Evolutionary conservation across 176 grass and related monocot genomes (phyloP).

Genomic region (Sorghum bicolor): DNA sequence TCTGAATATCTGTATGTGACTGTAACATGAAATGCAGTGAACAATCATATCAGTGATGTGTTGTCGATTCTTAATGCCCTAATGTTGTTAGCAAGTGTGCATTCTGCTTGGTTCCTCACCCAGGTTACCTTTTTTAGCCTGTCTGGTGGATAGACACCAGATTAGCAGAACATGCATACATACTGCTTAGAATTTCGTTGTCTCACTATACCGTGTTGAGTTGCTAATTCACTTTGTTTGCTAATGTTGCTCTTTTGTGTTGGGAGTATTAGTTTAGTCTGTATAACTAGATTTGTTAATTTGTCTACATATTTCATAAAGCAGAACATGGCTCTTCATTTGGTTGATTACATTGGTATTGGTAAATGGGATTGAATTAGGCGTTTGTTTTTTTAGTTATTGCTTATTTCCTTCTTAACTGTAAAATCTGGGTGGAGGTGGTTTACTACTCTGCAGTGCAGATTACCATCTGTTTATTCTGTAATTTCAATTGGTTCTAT

Average conservation of each 20-base stretch:
- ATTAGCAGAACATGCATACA: slow-evolving; percentile 9
- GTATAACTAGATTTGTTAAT: too few relatives aligned
- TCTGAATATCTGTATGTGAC: slow-evolving; percentile 14
- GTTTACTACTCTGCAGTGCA: too few relatives aligned
- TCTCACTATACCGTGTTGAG: neutral
- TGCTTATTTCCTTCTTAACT: neutral
- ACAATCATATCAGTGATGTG: slow-evolving; percentile 24
- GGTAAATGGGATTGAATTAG: neutral
- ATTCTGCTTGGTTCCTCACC: neutral
- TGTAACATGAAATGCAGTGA: slow-evolving; percentile 26
- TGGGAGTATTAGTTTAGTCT: neutral
- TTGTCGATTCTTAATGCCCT: slow-evolving; percentile 17
- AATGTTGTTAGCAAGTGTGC: neutral
- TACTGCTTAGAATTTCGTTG: slow-evolving; percentile 6
- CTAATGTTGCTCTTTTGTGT: slow-evolving; percentile 23
- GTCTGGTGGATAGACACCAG: neutral
- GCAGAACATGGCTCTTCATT: slow-evolving; percentile 4
- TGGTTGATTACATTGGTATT: slow-evolving; percentile 5
- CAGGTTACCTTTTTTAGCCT: slow-evolving; percentile 13
- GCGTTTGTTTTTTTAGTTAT: neutral
- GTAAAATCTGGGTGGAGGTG: neutral
- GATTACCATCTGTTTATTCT: neutral
- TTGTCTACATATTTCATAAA: neutral
- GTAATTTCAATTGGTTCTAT: too few relatives aligned
- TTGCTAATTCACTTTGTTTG: slow-evolving; percentile 34